A percentile compares a stretch with the other conserved stretches of the same genome.
Conservation (phyloP, 169 alveolate genomes). For the Plasmodium knowlesi region DNA sequence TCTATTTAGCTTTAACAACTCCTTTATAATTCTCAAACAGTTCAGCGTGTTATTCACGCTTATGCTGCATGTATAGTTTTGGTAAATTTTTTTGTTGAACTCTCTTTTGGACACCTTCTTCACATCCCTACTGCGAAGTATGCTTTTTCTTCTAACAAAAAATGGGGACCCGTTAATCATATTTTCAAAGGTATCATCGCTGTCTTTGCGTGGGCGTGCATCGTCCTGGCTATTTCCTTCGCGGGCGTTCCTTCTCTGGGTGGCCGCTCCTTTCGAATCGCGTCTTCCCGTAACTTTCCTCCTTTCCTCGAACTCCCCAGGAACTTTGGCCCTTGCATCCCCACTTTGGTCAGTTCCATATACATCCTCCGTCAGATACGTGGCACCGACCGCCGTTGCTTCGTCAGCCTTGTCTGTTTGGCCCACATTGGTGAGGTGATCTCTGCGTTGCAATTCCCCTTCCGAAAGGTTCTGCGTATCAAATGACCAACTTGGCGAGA, state of each 20-base stretch:
- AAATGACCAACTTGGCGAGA: neutral
- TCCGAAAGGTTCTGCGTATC: neutral
- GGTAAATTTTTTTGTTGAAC: slow-evolving; percentile 41
- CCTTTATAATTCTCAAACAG: slow-evolving; percentile 54
- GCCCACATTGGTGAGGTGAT: neutral
- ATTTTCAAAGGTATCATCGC: neutral
- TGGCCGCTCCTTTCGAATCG: neutral
- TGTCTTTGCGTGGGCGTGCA: neutral
- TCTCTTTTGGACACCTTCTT: slow-evolving; percentile 25
- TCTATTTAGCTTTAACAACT: slow-evolving; percentile 41
- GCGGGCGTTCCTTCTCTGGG: neutral
- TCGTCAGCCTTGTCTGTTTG: neutral
- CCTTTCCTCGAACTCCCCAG: neutral
- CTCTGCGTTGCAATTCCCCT: neutral
- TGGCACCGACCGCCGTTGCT: neutral
- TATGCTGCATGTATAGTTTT: slow-evolving; percentile 48
- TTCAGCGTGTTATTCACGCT: slow-evolving; percentile 72
- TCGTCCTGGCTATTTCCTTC: neutral
- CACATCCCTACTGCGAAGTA: slow-evolving; percentile 17
- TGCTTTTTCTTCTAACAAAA: slow-evolving; percentile 13
- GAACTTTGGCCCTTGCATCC: neutral
- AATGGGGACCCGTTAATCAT: slow-evolving; percentile 12
- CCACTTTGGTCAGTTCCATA: neutral
- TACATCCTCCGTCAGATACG: neutral
- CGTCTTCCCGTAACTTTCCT: neutral